A percentile compares a stretch with the other conserved stretches of the same genome.
Conservation (phyloP, 306 rosid genomes). For the Prosopis cineraria region DNA sequence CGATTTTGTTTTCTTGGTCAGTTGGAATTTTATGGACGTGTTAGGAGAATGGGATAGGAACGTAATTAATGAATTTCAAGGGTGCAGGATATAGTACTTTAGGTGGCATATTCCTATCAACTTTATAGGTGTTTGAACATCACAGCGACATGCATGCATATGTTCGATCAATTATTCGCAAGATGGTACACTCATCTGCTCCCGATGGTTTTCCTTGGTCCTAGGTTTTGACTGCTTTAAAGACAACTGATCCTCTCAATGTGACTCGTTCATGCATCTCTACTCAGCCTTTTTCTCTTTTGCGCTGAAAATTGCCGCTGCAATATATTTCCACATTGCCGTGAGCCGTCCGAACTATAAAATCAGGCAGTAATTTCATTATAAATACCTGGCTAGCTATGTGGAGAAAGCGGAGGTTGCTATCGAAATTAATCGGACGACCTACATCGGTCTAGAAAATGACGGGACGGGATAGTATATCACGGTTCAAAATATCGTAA, state of each 20-base stretch:
- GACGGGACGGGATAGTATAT: too few relatives aligned
- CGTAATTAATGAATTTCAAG: neutral
- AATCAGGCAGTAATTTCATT: too few relatives aligned
- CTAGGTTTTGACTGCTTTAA: neutral
- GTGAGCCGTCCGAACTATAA: neutral
- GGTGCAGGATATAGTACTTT: neutral
- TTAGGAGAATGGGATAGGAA: neutral
- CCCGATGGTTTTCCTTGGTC: neutral
- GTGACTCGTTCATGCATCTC: neutral
- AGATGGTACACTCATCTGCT: neutral
- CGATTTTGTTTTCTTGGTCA: neutral
- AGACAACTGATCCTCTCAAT: neutral
- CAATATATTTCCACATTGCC: neutral
- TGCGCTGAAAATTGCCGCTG: neutral
- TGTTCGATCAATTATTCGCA: neutral
- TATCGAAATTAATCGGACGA: too few relatives aligned
- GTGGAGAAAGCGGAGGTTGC: too few relatives aligned
- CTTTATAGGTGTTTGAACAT: neutral
- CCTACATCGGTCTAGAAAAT: too few relatives aligned
- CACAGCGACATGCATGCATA: neutral
- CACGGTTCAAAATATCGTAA: too few relatives aligned
- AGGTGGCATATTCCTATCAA: neutral
- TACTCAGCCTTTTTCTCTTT: neutral
- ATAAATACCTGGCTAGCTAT: neutral
- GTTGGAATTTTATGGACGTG: neutral